Percentiles rank a stretch among this genome's conserved stretches.
Conservation (phyloP, 1,284 basidiomycete species). For the Porogramme epimiltina region DNA sequence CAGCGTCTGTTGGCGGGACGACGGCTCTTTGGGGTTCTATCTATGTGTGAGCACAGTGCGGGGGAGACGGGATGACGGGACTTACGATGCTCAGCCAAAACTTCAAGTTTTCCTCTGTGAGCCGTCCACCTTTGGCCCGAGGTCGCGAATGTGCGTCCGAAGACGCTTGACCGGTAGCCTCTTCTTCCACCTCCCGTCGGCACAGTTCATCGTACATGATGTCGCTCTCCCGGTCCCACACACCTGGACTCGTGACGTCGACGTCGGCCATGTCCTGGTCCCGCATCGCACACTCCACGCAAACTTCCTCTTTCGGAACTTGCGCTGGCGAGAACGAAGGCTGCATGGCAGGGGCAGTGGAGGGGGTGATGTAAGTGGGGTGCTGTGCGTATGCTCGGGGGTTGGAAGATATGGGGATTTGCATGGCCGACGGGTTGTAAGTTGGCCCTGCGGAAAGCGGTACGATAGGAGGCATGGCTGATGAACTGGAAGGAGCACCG, state of each 20-base stretch:
- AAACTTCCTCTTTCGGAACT: conserved; percentile 76
- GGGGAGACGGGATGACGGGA: conserved; percentile 23
- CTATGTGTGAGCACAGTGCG: conserved; percentile 3
- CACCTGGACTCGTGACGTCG: conserved; percentile 80
- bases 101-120: conserved; percentile 84
- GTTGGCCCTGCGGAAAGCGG: conserved; percentile 59
- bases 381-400: conserved; percentile 72
- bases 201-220: conserved; percentile 79
- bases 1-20: conserved; percentile 74
- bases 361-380: conserved; percentile 72
- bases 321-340: conserved; percentile 57
- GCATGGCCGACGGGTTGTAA: conserved; percentile 43
- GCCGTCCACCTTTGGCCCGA: conserved; percentile 62
- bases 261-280: conserved; percentile 99
- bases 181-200: conserved; percentile 73
- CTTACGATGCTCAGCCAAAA: conserved; percentile 86
- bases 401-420: conserved; percentile 60
- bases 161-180: conserved; percentile 45
- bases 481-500: conserved; percentile 35
- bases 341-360: conserved; percentile 56
- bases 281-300: conserved; percentile 98
- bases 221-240: conserved; percentile 94
- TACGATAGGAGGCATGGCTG: conserved; percentile 39
- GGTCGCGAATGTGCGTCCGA: conserved; percentile 55
- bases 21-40: conserved; percentile 80